Conservation (phyloP, 768 basidiomycete genomes). For the Mycena crocata region DNA sequence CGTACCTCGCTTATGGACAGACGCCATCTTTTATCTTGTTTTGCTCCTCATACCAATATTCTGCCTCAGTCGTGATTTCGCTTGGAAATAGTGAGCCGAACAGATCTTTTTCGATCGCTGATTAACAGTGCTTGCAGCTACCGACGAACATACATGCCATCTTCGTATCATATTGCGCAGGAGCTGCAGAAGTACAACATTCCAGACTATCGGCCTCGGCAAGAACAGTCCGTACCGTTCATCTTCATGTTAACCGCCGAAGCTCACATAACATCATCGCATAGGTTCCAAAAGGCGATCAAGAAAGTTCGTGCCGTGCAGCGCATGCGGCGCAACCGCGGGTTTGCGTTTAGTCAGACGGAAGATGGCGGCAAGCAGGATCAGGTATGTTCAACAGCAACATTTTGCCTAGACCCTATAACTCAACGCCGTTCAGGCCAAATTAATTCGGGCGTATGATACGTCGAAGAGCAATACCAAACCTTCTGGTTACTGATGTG, state of each 20-base stretch:
- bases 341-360: conserved; percentile 98
- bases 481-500: conserved; percentile 72
- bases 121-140: conserved; percentile 64
- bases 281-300: conserved; percentile 97
- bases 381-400: conserved; percentile 65
- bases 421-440: not conserved
- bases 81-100: conserved; percentile 92
- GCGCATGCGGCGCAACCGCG: conserved; percentile 94
- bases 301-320: conserved; percentile 99
- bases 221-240: conserved; percentile 83
- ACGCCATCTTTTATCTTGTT: conserved; percentile 90
- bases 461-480: conserved; percentile 79
- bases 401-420: not conserved
- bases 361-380: conserved; percentile 88
- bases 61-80: conserved; percentile 89
- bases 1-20: conserved; percentile 90
- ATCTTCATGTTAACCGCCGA: conserved; percentile 19
- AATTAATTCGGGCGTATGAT: conserved; percentile 57
- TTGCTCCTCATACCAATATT: conserved; percentile 86
- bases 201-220: conserved; percentile 94
- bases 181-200: conserved; percentile 99
- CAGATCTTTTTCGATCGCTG: conserved; percentile 25
- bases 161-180: conserved; percentile 98
- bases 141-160: conserved; percentile 88
- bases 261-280: conserved; percentile 23